These are phyloP conservation scores for Artemisia annua DNA, from an alignment of 129 eudicot genomes.

Conservation along the genomic window DNA sequence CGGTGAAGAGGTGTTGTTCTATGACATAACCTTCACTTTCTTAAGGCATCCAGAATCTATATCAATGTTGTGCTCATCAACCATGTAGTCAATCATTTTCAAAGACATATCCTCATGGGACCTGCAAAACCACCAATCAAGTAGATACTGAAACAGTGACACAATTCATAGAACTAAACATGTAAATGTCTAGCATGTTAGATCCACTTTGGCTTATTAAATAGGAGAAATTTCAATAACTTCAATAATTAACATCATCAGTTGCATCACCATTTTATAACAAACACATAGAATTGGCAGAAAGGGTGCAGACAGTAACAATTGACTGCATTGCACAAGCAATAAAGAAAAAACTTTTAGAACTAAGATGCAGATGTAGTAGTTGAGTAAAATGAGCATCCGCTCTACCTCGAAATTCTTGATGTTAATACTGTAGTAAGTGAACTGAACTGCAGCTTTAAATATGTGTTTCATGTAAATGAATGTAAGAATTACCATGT, in stretches of 20 bases:
- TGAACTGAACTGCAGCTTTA: conserved; percentile 2
- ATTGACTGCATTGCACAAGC: conserved; percentile 7
- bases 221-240: not conserved
- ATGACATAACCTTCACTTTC: conserved; percentile 68
- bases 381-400: conserved; percentile 14
- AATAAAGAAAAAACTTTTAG: not conserved
- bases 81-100: conserved; percentile 64
- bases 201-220: conserved; percentile 13
- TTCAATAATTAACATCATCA: not conserved
- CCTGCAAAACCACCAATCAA: conserved; percentile 47
- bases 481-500: conserved; percentile 52
- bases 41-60: conserved; percentile 62
- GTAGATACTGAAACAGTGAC: conserved; percentile 4
- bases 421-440: not conserved
- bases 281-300: conserved; percentile 17
- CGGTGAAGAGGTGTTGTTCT: conserved; percentile 11
- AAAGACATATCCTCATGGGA: conserved; percentile 94
- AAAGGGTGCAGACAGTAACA: conserved; percentile 9
- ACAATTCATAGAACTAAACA: conserved; percentile 10
- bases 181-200: conserved; percentile 5
- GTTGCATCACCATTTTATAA: conserved; percentile 5
- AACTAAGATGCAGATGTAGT: conserved; percentile 13
- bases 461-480: not conserved
- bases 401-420: conserved; percentile 9
- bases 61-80: conserved; percentile 88